phyloP scores from a whole-genome alignment of 768 basidiomycete genomes.

The Boletus sensibilis region DNA sequence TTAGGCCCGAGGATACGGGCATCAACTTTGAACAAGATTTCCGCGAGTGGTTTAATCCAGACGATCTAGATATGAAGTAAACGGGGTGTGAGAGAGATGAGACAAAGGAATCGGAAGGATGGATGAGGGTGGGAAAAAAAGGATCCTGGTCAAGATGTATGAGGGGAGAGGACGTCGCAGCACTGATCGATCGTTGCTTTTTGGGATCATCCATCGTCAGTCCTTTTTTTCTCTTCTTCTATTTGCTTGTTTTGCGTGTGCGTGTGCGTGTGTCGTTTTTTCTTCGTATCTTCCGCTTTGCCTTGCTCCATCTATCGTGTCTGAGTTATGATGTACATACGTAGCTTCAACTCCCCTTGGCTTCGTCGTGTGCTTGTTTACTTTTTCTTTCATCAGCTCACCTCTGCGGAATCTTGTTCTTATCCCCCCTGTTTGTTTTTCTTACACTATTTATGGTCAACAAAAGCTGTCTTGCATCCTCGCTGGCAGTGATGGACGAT shows the following conservation, averaged over 20 bases:
- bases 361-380: slow-evolving; percentile 1
- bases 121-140: not conserved
- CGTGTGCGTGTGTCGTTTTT: slow-evolving; percentile 2
- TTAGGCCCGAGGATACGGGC: slow-evolving; percentile 43
- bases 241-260: slow-evolving; percentile 2
- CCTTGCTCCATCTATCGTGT: slow-evolving; percentile 13
- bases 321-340: slow-evolving; percentile 20
- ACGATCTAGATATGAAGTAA: slow-evolving; percentile 37
- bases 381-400: slow-evolving; percentile 3
- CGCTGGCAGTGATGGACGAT: not conserved
- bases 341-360: not conserved
- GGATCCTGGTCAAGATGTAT: slow-evolving; percentile 5
- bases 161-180: not conserved
- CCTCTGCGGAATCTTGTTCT: slow-evolving; percentile 15
- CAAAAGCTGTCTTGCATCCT: slow-evolving; percentile 25
- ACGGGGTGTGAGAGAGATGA: not conserved
- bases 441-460: slow-evolving; percentile 27
- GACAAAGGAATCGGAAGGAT: slow-evolving; percentile 1
- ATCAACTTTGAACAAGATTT: slow-evolving; percentile 74
- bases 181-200: slow-evolving; percentile 4
- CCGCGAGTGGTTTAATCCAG: slow-evolving; percentile 72
- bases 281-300: slow-evolving; percentile 1
- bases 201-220: slow-evolving; percentile 13
- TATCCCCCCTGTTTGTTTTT: not conserved
- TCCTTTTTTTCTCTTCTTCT: not conserved